Percentiles rank a stretch among this genome's conserved stretches.
Evolutionary conservation across 306 rosid species (phyloP).

Genomic region (Oemleria cerasiformis): DNA sequence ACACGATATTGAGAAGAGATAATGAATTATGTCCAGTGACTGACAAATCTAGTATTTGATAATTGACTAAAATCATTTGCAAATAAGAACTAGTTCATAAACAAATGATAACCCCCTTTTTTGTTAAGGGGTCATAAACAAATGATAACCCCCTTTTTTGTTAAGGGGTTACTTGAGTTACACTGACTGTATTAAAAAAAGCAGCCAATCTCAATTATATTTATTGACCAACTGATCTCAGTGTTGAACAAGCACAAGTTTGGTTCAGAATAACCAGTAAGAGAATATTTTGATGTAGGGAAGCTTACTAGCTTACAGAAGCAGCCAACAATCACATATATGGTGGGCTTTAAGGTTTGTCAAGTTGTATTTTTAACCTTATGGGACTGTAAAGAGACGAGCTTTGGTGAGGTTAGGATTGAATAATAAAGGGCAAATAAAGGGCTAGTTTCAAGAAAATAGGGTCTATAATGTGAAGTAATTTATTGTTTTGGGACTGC

Average conservation of each 20-base stretch:
- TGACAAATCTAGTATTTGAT: not conserved
- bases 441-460: not conserved
- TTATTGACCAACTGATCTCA: not conserved
- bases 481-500: not conserved
- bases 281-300: not conserved
- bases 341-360: not conserved
- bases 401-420: not conserved
- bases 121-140: not conserved
- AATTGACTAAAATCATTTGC: not conserved
- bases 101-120: not conserved
- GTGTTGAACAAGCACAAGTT: not conserved
- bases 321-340: not conserved
- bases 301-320: not conserved
- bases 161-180: no score
- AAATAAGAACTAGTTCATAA: not conserved
- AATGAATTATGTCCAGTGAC: conserved; percentile 4
- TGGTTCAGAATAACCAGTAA: not conserved
- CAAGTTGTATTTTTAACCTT: not conserved
- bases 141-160: not conserved
- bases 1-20: conserved; percentile 11
- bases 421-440: not conserved
- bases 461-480: not conserved
- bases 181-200: not conserved
- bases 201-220: not conserved
- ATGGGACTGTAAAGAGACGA: not conserved